A percentile compares a stretch with the other conserved stretches of the same genome.
Evolutionary conservation across 768 basidiomycete genomes (phyloP).

Genomic region (Kwoniella botswanensis): DNA sequence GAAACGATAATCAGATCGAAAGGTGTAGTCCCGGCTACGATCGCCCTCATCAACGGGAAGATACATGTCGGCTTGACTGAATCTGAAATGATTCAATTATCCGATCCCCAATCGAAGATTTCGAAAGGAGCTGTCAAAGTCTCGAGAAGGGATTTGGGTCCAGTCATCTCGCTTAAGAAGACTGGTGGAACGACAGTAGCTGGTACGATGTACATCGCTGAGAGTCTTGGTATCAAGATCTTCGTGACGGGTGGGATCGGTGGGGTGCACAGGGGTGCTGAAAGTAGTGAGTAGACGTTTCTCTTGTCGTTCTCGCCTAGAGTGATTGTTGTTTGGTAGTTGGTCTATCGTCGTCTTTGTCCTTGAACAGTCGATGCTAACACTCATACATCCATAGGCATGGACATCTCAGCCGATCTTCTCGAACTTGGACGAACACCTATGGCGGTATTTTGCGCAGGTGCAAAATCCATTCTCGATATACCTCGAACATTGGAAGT

Average conservation of each 20-base stretch:
- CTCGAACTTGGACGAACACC: slow-evolving; percentile 86
- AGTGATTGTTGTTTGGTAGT: not conserved
- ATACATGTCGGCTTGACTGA: slow-evolving; percentile 81
- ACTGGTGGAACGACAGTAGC: slow-evolving; percentile 73
- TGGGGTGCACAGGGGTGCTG: slow-evolving; percentile 80
- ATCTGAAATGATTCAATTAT: slow-evolving; percentile 71
- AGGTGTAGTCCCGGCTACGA: slow-evolving; percentile 86
- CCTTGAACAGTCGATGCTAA: not conserved
- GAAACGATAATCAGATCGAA: slow-evolving; percentile 74
- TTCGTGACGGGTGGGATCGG: slow-evolving; percentile 82
- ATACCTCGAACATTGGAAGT: slow-evolving; percentile 69
- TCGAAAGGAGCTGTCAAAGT: slow-evolving; percentile 45
- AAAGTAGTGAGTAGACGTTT: slow-evolving; percentile 64
- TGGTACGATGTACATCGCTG: slow-evolving; percentile 60
- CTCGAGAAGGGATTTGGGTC: slow-evolving; percentile 49
- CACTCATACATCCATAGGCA: slow-evolving; percentile 62
- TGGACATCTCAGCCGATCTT: slow-evolving; percentile 95
- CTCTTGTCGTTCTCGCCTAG: not conserved
- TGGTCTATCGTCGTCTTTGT: too few relatives aligned
- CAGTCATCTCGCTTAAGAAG: slow-evolving; percentile 37
- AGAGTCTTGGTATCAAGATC: slow-evolving; percentile 84
- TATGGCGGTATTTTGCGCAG: slow-evolving; percentile 89
- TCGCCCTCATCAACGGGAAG: slow-evolving; percentile 79
- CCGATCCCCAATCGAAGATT: slow-evolving; percentile 60
- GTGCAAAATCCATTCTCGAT: slow-evolving; percentile 93